Evolutionary conservation across 306 rosid species (phyloP).

Genomic region (Rosa rugosa): DNA sequence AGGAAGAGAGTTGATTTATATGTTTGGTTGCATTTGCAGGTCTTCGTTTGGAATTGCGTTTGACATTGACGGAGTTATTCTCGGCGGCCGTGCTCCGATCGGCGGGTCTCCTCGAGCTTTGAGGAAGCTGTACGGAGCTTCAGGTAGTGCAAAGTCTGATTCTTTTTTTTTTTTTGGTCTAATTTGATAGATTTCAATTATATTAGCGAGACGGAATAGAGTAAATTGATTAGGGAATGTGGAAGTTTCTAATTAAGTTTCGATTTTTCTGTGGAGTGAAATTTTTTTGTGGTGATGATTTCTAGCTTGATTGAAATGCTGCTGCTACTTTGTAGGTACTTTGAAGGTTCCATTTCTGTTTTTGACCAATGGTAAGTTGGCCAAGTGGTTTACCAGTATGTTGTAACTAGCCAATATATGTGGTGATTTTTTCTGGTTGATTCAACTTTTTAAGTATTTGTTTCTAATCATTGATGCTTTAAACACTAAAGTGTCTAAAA

Average conservation of each 20-base stretch:
- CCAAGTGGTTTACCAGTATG: neutral
- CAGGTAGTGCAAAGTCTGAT: conserved; percentile 19
- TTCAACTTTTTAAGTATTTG: neutral
- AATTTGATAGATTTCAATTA: neutral
- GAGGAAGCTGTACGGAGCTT: conserved; percentile 26
- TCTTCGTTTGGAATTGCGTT: conserved; percentile 37
- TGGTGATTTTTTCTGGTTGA: neutral
- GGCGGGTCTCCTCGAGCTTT: conserved; percentile 38
- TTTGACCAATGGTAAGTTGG: conserved; percentile 35
- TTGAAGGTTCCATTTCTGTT: conserved; percentile 36
- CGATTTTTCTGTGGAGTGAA: neutral
- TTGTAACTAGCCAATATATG: neutral
- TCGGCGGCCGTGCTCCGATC: conserved; percentile 31
- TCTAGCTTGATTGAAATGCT: neutral
- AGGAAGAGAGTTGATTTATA: neutral
- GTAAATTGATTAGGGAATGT: neutral
- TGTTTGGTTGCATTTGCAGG: conserved; percentile 16
- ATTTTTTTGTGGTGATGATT: neutral
- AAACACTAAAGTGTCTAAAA: neutral
- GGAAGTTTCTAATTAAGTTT: neutral
- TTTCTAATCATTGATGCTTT: neutral
- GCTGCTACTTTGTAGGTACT: conserved; percentile 21
- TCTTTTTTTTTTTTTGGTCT: neutral
- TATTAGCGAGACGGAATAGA: neutral
- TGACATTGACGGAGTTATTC: conserved; percentile 40